Conservation (phyloP, 2,329 filamentous ascomycete genomes). For the Biscogniauxia mediterranea region DNA sequence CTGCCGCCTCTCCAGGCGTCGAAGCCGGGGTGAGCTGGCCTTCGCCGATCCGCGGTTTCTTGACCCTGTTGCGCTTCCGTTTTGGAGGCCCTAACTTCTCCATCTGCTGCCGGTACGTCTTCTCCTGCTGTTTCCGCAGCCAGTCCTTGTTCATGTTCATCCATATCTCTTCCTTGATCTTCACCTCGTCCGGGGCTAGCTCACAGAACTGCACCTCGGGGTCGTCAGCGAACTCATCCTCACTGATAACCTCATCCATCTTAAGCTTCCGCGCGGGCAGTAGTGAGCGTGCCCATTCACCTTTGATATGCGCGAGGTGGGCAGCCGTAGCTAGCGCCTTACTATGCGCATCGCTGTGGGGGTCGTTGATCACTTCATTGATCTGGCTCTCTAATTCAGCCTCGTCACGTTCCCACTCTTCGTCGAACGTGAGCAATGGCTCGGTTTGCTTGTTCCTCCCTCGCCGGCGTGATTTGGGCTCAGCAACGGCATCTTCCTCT, state of each 20-base stretch:
- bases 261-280: constrained; percentile 48
- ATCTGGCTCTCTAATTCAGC: constrained; percentile 69
- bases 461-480: constrained; percentile 21
- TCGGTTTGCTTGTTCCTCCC: constrained; percentile 29
- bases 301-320: constrained; percentile 53
- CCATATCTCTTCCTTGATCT: constrained; percentile 89
- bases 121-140: constrained; percentile 81
- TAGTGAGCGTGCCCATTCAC: constrained; percentile 49
- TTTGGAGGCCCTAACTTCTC: constrained; percentile 51
- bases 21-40: constrained; percentile 64
- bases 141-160: constrained; percentile 93
- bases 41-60: constrained; percentile 59
- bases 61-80: constrained; percentile 50
- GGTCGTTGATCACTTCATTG: constrained; percentile 65
- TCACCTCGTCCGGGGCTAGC: constrained; percentile 69
- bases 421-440: constrained; percentile 54
- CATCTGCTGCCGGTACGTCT: constrained; percentile 71
- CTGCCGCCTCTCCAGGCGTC: constrained; percentile 67
- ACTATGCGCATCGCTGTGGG: constrained; percentile 52
- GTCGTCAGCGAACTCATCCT: constrained; percentile 85
- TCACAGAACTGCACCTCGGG: constrained; percentile 81
- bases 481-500: constrained; percentile 25
- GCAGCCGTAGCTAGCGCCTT: constrained; percentile 58
- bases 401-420: constrained; percentile 63
- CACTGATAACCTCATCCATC: constrained; percentile 66